These are phyloP conservation scores for Chaetomium olivaceum DNA, from an alignment of 2,329 filamentous ascomycete species.

Conservation along the genomic window DNA sequence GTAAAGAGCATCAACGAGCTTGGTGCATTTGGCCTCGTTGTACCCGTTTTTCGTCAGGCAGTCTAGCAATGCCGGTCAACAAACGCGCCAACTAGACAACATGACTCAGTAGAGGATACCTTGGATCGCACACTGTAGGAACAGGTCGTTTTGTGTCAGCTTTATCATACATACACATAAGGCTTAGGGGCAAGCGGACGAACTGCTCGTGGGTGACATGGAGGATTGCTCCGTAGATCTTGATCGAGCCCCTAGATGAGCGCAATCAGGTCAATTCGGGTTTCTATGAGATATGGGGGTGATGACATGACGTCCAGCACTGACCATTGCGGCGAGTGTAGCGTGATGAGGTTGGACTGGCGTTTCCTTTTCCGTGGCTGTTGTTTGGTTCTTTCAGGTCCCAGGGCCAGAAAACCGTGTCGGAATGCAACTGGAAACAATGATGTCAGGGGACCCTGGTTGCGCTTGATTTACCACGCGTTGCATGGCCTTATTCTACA, in stretches of 20 bases:
- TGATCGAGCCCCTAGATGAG: conserved; percentile 57
- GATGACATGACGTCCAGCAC: not conserved
- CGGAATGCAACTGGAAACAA: conserved; percentile 1
- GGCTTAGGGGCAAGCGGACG: conserved; percentile 39
- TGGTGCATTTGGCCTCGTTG: conserved; percentile 80
- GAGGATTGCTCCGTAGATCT: conserved; percentile 71
- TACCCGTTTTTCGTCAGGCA: conserved; percentile 84
- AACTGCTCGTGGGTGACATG: conserved; percentile 84
- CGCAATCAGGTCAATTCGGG: conserved; percentile 32
- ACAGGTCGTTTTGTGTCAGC: conserved; percentile 6
- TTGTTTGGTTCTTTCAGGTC: not conserved
- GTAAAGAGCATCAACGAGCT: conserved; percentile 80
- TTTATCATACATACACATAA: not conserved
- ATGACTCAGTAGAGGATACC: conserved; percentile 50
- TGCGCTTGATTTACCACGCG: not conserved
- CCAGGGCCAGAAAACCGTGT: not conserved
- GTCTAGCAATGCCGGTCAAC: conserved; percentile 50
- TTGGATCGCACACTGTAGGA: conserved; percentile 79
- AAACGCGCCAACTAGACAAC: not conserved
- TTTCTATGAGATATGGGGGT: no score
- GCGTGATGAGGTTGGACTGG: not conserved
- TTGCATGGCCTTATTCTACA: not conserved
- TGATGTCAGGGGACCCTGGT: conserved; percentile 23
- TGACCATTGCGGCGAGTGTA: conserved; percentile 11
- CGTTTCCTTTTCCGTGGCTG: not conserved